Evolutionary conservation across 768 basidiomycete genomes (phyloP).

Genomic region (Collybiopsis luxurians): DNA sequence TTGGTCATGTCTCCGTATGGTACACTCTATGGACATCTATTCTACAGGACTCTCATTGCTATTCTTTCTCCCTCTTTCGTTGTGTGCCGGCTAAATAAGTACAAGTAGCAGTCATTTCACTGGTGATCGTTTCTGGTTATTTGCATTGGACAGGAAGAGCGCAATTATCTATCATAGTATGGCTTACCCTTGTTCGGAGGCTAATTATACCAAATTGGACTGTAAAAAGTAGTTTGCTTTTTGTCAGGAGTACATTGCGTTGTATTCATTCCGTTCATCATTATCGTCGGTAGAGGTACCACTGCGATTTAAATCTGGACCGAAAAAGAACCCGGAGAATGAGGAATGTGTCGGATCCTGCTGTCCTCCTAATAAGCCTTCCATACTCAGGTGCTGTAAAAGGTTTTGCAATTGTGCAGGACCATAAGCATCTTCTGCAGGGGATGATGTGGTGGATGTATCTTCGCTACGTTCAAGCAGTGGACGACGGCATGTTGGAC

Average conservation of each 20-base stretch:
- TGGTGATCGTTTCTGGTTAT: too few relatives aligned
- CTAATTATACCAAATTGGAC: conserved; percentile 2
- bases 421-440: conserved; percentile 10
- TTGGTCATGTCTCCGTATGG: neutral
- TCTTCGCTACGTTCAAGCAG: conserved; percentile 29
- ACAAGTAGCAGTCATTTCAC: neutral
- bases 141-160: too few relatives aligned
- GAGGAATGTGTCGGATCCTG: neutral
- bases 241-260: conserved; percentile 59
- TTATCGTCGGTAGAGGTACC: neutral
- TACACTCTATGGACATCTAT: conserved; percentile 4
- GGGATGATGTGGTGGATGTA: conserved; percentile 9
- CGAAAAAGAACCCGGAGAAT: neutral
- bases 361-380: neutral
- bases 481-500: conserved; percentile 60
- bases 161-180: neutral
- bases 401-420: neutral
- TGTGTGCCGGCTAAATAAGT: neutral
- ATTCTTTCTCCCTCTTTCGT: neutral
- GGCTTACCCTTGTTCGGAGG: neutral
- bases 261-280: conserved; percentile 33
- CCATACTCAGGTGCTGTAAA: neutral
- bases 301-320: neutral
- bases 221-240: neutral
- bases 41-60: conserved; percentile 1